phyloP scores from a whole-genome alignment of 2,329 filamentous ascomycete species.

The Verticillium zaregamsianum region DNA sequence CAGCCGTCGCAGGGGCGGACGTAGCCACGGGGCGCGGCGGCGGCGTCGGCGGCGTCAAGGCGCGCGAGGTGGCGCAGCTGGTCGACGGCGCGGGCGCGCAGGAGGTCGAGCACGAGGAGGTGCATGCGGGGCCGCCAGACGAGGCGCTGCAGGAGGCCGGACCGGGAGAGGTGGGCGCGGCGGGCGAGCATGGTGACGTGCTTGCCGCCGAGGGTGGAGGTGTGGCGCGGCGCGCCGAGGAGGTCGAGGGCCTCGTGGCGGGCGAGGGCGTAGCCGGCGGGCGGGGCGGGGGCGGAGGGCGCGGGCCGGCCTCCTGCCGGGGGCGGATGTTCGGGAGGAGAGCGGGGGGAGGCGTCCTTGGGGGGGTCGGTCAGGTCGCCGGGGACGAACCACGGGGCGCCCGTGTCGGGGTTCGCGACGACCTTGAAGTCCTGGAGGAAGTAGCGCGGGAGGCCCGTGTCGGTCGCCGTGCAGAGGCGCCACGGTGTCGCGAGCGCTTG shows the following conservation, averaged over 20 bases:
- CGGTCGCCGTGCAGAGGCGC: conserved; percentile 50
- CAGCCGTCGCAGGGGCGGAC: conserved; percentile 38
- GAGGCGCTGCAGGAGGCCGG: conserved; percentile 19
- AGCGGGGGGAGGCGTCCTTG: not conserved
- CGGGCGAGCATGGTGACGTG: conserved; percentile 2
- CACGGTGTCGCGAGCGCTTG: conserved; percentile 57
- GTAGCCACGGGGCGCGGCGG: conserved; percentile 18
- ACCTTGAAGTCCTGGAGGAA: conserved; percentile 61
- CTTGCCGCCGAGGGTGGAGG: not conserved
- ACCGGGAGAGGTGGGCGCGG: conserved; percentile 10
- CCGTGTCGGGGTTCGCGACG: conserved; percentile 49
- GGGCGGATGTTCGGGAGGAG: not conserved
- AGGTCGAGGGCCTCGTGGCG: conserved; percentile 1
- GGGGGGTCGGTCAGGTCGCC: conserved; percentile 15
- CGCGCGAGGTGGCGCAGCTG: conserved; percentile 36
- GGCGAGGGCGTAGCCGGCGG: conserved; percentile 5
- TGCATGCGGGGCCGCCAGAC: conserved; percentile 55
- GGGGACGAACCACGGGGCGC: conserved; percentile 53
- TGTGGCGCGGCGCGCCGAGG: not conserved
- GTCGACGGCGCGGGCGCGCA: conserved; percentile 43
- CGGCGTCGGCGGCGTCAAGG: conserved; percentile 18
- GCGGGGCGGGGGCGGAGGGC: conserved; percentile 2
- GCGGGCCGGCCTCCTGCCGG: not conserved
- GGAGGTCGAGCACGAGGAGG: conserved; percentile 41
- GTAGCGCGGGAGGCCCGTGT: conserved; percentile 47